Evolutionary conservation across 192 early-diverging fungal genomes (phyloP).

Genomic region (Linnemannia exigua): DNA sequence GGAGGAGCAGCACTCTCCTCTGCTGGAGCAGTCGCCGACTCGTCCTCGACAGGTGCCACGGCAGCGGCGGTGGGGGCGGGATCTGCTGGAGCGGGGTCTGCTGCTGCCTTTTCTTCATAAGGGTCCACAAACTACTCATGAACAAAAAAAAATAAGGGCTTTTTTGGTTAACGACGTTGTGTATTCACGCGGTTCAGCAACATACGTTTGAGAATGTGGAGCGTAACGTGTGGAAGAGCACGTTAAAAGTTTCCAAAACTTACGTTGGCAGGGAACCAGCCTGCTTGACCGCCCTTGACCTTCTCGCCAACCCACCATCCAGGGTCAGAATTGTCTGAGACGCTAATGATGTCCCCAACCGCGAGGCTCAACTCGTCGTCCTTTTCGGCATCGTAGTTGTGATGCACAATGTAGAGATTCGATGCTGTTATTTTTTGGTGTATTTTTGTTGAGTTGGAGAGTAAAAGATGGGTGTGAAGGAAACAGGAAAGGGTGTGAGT

Average conservation of each 20-base stretch:
- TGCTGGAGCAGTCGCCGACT: slow-evolving; percentile 1
- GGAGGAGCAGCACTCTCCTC: slow-evolving; percentile 15
- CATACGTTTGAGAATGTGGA: not conserved
- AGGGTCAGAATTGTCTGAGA: slow-evolving; percentile 68
- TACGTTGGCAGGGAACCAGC: slow-evolving; percentile 67
- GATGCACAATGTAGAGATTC: slow-evolving; percentile 56
- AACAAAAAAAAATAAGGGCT: not conserved
- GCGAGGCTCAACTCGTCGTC: slow-evolving; percentile 75
- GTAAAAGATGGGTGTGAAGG: not conserved
- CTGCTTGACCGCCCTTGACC: slow-evolving; percentile 48
- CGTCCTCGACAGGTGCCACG: not conserved
- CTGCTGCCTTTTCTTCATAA: slow-evolving; percentile 17
- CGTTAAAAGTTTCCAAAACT: slow-evolving; percentile 21
- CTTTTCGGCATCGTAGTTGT: slow-evolving; percentile 68
- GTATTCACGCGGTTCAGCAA: not conserved
- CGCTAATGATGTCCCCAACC: slow-evolving; percentile 69
- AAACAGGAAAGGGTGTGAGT: not conserved
- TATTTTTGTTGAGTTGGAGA: not conserved
- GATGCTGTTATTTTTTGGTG: not conserved
- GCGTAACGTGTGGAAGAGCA: too few species aligned
- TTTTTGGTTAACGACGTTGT: not conserved
- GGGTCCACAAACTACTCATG: slow-evolving; percentile 48
- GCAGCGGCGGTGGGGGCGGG: slow-evolving; percentile 7
- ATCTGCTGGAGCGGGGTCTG: not conserved
- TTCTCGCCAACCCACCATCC: slow-evolving; percentile 66